phyloP scores from a whole-genome alignment of 495 filamentous ascomycete genomes.

The Neurospora intermedia region DNA sequence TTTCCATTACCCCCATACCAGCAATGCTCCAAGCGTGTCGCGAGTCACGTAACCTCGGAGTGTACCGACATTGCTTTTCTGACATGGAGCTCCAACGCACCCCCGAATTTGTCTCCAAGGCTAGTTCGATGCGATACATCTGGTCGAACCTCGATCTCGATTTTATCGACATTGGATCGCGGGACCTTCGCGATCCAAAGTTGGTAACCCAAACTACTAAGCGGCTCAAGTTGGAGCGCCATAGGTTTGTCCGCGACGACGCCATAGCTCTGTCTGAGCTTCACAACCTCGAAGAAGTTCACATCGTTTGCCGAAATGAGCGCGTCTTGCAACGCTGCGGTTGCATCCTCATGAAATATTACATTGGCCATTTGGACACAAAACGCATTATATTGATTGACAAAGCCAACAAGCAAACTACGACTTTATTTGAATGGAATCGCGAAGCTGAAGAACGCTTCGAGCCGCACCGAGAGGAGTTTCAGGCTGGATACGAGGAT shows the following conservation, averaged over 20 bases:
- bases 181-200: neutral
- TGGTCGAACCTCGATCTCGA: neutral
- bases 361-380: neutral
- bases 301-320: neutral
- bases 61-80: neutral
- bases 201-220: neutral
- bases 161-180: neutral
- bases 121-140: neutral
- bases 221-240: neutral
- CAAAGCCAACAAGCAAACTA: neutral
- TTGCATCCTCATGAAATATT: neutral
- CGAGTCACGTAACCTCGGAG: neutral
- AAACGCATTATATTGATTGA: neutral
- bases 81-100: neutral
- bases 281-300: neutral
- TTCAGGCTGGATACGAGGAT: neutral
- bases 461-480: neutral
- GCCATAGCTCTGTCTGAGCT: neutral
- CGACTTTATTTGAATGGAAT: neutral
- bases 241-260: neutral
- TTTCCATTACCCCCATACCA: neutral
- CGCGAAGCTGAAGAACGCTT: neutral
- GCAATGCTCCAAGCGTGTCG: neutral
- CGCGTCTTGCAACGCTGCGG: fast-evolving
- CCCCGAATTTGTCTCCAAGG: neutral